Conservation (phyloP, 2,329 filamentous ascomycete genomes). For the Colletotrichum cuscutae region DNA sequence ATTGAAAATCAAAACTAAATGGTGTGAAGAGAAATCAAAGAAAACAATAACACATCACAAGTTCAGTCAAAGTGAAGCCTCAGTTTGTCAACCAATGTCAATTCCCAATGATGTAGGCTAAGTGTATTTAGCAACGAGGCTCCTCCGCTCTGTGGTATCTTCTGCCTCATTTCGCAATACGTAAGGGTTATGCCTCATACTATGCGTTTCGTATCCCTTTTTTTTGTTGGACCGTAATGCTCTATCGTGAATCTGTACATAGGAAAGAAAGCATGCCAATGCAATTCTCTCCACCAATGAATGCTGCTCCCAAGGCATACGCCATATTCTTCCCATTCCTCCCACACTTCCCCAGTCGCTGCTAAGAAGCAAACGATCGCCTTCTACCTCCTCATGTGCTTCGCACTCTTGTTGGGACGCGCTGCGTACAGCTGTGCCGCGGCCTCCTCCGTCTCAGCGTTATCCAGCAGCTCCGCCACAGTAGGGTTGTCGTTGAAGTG, state of each 20-base stretch:
- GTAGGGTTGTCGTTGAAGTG: constrained; percentile 54
- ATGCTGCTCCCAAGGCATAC: not conserved
- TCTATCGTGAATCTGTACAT: not conserved
- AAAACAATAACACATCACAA: not conserved
- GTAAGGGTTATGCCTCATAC: not conserved
- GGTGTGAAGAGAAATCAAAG: not conserved
- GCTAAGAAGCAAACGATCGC: not conserved
- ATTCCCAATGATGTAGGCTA: not conserved
- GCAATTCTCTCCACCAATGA: not conserved
- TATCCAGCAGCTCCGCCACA: constrained; percentile 48
- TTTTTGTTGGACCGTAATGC: not conserved
- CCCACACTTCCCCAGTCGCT: not conserved
- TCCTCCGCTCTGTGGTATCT: constrained; percentile 29
- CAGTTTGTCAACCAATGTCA: not conserved
- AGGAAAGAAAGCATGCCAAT: not conserved
- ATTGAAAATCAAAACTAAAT: not conserved
- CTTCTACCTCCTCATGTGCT: constrained; percentile 23
- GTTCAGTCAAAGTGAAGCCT: not conserved
- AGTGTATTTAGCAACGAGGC: not conserved
- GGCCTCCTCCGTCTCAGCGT: constrained; percentile 43
- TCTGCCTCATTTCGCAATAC: constrained; percentile 9
- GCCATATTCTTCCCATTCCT: not conserved
- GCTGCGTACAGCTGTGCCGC: constrained; percentile 26
- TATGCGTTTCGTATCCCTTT: not conserved
- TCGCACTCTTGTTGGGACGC: constrained; percentile 17